Evolutionary conservation across 2,329 filamentous ascomycete genomes (phyloP), one percentile per base, ranked within the genome.

Genomic region (Penicillium decumbens): DNA sequence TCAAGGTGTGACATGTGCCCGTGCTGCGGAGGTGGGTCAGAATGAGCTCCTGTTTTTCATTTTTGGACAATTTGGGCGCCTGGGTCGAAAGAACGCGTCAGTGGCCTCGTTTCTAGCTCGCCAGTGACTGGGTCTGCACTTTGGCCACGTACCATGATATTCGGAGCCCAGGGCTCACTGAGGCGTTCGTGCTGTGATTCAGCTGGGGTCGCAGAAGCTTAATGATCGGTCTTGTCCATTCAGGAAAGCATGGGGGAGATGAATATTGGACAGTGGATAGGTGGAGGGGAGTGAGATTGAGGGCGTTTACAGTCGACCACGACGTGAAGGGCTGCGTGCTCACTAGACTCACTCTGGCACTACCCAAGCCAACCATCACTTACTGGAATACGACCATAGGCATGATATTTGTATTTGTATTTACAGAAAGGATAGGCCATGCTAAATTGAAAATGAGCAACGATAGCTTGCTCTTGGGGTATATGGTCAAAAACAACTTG

Each of bases 1-100:
- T 85, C 67, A 87, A 74, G 45, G 77, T 82, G 68, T 85, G 81
- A 15, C 82, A 83, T 32, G 78, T 79, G 49, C 79, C 75, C 3
- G 81, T 80, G 51, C 76, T 75, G 60, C 79, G 80, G 54, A 87
- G 77, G 72, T 81, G 82, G 13, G 75, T 68, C 52, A 84, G 72
- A 54, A 84, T 81, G 32, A 78, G 73, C 25, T 75, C 71, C 57
- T 80, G 75, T 66, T 85, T 86, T 33, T 77, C 77, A 10, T 75
- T 72, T 49, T 81, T 80, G 51, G 80, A 75, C 41, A 78, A 59
- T 67, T 83, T 84, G 25, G 81, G 80, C 15, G 69, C 52, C 67
- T 71, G 37, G 27, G 20, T 28, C 8, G 27, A 28, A 44, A 30
- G 50, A 51, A 51, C 48, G 50, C 53, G 57, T 61, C 54, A 60